A percentile compares a stretch with the other conserved stretches of the same genome.
phyloP scores from a whole-genome alignment of 345 rosid genomes.

The Salix dunnii region DNA sequence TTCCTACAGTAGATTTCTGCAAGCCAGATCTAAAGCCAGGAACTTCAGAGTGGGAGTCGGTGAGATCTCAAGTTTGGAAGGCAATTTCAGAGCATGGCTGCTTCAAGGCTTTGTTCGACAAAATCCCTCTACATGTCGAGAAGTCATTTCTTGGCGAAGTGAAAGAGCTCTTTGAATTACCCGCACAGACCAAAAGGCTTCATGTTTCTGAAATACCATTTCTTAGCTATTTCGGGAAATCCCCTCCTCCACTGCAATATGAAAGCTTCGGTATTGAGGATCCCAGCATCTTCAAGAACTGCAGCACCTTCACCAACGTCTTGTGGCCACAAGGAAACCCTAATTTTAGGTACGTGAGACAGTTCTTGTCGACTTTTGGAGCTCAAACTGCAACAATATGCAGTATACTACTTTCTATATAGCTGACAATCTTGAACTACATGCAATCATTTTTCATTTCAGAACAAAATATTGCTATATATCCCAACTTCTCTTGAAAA shows the following conservation, averaged over 20 bases:
- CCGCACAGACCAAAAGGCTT: conserved; percentile 25
- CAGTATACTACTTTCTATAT: too few relatives aligned
- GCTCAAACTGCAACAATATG: too few relatives aligned
- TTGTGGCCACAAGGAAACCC: conserved; percentile 42
- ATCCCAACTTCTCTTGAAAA: too few relatives aligned
- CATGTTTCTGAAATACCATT: conserved; percentile 35
- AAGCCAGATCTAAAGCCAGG: conserved; percentile 23
- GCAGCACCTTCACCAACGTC: conserved; percentile 18
- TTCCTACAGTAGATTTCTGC: conserved; percentile 36
- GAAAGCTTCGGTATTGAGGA: conserved; percentile 37
- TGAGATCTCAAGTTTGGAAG: conserved; percentile 14
- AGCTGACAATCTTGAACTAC: too few relatives aligned
- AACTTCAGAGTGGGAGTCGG: conserved; percentile 18
- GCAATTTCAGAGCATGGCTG: conserved; percentile 39
- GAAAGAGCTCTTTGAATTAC: conserved; percentile 30
- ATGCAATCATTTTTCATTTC: too few relatives aligned
- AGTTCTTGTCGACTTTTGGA: background rate
- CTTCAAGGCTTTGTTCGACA: conserved; percentile 26
- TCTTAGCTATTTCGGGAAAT: conserved; percentile 31
- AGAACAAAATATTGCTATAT: too few relatives aligned
- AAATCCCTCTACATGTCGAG: conserved; percentile 18
- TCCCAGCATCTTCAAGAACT: conserved; percentile 4
- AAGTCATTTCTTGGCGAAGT: conserved; percentile 15
- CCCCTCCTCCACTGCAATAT: conserved; percentile 10
- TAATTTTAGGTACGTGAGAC: conserved; percentile 18